A percentile compares a stretch with the other conserved stretches of the same genome.
Evolutionary conservation across 2,329 filamentous ascomycete genomes (phyloP).

Genomic region (Elsinoe batatas): DNA sequence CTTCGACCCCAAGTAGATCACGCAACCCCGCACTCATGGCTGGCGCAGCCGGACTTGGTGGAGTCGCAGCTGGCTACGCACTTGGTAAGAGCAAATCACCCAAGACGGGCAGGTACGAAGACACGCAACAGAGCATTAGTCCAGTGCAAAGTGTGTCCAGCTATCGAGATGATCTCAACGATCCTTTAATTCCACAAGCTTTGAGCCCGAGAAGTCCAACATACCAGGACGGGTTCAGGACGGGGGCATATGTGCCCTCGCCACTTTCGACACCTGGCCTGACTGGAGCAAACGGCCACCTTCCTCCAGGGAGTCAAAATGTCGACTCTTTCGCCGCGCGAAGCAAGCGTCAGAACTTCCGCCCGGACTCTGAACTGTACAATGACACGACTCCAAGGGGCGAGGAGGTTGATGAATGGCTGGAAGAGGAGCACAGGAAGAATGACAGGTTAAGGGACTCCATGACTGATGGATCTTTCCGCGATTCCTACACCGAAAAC

Average conservation of each 20-base stretch:
- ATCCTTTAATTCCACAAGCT: slow-evolving; percentile 25
- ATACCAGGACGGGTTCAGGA: neutral
- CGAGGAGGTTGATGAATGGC: slow-evolving; percentile 40
- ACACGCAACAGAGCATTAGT: slow-evolving; percentile 40
- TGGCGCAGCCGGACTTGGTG: slow-evolving; percentile 32
- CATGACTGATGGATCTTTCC: slow-evolving; percentile 23
- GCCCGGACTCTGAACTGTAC: slow-evolving; percentile 16
- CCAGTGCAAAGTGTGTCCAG: slow-evolving; percentile 90
- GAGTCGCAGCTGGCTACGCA: slow-evolving; percentile 16
- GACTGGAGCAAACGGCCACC: neutral
- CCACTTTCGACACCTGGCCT: slow-evolving; percentile 35
- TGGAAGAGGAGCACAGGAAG: slow-evolving; percentile 45
- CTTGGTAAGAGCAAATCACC: neutral
- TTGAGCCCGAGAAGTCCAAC: slow-evolving; percentile 25
- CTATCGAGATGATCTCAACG: slow-evolving; percentile 50
- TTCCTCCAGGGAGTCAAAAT: slow-evolving; percentile 33
- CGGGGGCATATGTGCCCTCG: neutral
- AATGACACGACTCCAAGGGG: slow-evolving; percentile 26
- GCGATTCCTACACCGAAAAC: slow-evolving; percentile 31
- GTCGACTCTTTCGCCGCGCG: slow-evolving; percentile 12
- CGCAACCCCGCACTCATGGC: slow-evolving; percentile 26
- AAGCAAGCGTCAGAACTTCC: slow-evolving; percentile 39
- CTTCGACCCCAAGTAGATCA: slow-evolving; percentile 33
- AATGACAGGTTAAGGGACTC: slow-evolving; percentile 49
- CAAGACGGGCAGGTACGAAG: neutral